These are phyloP conservation scores for Ophiostoma australiae DNA, from an alignment of 2,329 filamentous ascomycete genomes.

Conservation along the genomic window DNA sequence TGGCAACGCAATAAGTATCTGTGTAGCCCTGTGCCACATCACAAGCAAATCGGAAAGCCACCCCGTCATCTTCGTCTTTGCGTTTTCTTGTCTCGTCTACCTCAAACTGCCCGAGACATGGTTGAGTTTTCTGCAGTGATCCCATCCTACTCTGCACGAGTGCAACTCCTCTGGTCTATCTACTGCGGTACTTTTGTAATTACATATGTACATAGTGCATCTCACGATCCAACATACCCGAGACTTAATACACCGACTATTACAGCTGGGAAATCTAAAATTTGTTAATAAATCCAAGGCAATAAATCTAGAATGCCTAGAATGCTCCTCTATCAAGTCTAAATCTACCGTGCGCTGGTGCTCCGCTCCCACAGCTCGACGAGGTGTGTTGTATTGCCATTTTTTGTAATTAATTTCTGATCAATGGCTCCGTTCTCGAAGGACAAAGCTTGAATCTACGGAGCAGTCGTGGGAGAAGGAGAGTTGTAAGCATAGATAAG, in stretches of 20 bases:
- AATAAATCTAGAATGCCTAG: background rate
- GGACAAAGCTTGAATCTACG: background rate
- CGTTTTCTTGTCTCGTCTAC: background rate
- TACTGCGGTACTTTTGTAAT: background rate
- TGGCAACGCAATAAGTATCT: background rate
- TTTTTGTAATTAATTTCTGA: background rate
- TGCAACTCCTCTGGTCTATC: background rate
- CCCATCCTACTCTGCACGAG: background rate
- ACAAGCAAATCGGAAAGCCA: conserved; percentile 6
- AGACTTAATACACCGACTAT: background rate
- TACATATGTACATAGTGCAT: too few relatives aligned
- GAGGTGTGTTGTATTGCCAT: conserved; percentile 1
- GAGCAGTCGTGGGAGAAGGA: background rate
- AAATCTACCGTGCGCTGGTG: conserved; percentile 5
- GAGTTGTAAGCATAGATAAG: background rate
- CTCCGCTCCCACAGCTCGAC: background rate
- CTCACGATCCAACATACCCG: background rate
- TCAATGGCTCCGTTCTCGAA: background rate
- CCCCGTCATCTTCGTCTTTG: background rate
- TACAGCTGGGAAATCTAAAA: background rate
- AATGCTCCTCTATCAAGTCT: background rate
- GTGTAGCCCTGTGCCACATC: background rate
- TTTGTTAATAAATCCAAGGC: background rate
- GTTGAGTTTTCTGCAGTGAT: background rate
- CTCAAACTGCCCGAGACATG: background rate